Evolutionary conservation across 1,139 yeast species (phyloP).

Genomic region (Debaryomycetaceae sp.): DNA sequence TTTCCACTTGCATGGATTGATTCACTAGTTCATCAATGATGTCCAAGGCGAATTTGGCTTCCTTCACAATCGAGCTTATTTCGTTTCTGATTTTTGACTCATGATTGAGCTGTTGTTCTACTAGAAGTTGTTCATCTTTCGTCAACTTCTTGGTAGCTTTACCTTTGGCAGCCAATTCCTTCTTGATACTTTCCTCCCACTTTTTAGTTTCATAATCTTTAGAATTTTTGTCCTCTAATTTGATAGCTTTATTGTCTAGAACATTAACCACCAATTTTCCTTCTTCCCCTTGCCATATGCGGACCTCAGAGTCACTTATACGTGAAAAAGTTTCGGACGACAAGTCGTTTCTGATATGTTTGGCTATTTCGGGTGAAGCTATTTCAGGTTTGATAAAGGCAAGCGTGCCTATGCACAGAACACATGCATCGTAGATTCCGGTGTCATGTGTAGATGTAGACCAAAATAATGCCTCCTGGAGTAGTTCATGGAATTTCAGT

Average conservation of each 20-base stretch:
- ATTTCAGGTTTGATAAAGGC: slow-evolving; percentile 67
- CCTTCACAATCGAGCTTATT: slow-evolving; percentile 36
- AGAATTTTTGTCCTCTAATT: slow-evolving; percentile 53
- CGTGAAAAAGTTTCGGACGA: slow-evolving; percentile 26
- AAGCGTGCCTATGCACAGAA: slow-evolving; percentile 58
- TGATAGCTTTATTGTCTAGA: slow-evolving; percentile 37
- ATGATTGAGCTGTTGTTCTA: slow-evolving; percentile 56
- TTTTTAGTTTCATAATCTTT: slow-evolving; percentile 81
- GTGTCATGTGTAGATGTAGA: slow-evolving; percentile 24
- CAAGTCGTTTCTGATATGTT: slow-evolving; percentile 40
- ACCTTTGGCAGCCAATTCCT: slow-evolving; percentile 55
- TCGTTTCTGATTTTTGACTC: slow-evolving; percentile 55
- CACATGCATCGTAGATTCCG: slow-evolving; percentile 40
- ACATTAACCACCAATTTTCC: slow-evolving; percentile 72
- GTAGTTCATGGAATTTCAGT: slow-evolving; percentile 12
- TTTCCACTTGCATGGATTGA: slow-evolving; percentile 53
- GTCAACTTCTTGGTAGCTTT: slow-evolving; percentile 52
- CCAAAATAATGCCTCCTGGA: slow-evolving; percentile 15
- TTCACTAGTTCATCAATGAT: slow-evolving; percentile 52
- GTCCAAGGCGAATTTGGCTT: slow-evolving; percentile 47
- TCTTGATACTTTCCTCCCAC: slow-evolving; percentile 86
- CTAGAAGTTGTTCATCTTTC: slow-evolving; percentile 67
- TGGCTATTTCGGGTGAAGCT: slow-evolving; percentile 51
- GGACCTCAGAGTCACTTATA: slow-evolving; percentile 29
- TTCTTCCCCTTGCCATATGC: slow-evolving; percentile 65